Percentiles rank a stretch among this genome's conserved stretches.
phyloP scores from a whole-genome alignment of 345 rosid species.

The Populus davidiana region DNA sequence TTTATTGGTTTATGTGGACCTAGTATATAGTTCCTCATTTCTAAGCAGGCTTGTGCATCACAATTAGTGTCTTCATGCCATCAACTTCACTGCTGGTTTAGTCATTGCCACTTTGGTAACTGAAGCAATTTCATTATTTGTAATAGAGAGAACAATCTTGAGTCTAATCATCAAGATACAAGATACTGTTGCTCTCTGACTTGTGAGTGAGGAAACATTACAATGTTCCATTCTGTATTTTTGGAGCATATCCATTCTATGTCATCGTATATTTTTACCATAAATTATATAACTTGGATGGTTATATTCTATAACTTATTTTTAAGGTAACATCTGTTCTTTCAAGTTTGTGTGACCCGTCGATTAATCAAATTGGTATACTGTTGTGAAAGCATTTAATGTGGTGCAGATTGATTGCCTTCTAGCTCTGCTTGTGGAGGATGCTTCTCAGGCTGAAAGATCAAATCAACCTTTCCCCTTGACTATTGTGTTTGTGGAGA shows the following conservation, averaged over 20 bases:
- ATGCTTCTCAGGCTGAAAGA: constrained; percentile 32
- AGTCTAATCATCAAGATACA: background rate
- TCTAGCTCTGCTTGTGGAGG: constrained; percentile 36
- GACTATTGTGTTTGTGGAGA: constrained; percentile 43
- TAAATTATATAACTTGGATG: background rate
- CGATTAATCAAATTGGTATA: background rate
- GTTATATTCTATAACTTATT: background rate
- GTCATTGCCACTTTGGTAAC: background rate
- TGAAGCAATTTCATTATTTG: background rate
- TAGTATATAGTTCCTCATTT: background rate
- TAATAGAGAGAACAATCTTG: background rate
- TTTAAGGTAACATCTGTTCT: background rate
- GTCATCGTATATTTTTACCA: background rate
- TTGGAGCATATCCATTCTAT: background rate
- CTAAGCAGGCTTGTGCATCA: background rate
- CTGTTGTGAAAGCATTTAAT: constrained; percentile 6
- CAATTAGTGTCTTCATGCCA: background rate
- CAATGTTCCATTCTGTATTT: background rate
- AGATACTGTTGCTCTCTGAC: background rate
- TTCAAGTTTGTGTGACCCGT: background rate
- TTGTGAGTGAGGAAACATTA: background rate
- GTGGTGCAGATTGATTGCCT: constrained; percentile 35
- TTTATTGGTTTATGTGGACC: background rate
- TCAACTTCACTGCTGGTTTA: background rate
- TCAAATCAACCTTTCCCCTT: constrained; percentile 35